Conservation (phyloP, 305 asterid genomes). For the Fraxinus angustifolia region DNA sequence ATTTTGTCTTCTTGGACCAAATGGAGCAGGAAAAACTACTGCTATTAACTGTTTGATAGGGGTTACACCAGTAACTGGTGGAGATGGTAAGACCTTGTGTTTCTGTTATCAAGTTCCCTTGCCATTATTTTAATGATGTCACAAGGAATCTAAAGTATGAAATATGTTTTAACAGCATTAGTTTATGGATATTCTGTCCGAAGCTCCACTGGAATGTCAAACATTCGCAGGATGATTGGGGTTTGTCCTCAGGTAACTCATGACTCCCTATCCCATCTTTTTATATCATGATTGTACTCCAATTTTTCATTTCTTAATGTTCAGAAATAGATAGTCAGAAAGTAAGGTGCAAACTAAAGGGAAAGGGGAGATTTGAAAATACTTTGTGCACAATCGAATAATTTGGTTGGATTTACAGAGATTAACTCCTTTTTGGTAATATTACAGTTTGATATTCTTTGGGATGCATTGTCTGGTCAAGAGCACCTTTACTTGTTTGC, state of each 20-base stretch:
- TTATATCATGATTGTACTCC: background rate
- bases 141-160: constrained; percentile 17
- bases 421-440: constrained; percentile 25
- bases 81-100: constrained; percentile 68
- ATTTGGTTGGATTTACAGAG: constrained; percentile 1
- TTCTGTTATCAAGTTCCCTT: constrained; percentile 7
- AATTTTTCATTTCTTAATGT: constrained; percentile 16
- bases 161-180: constrained; percentile 55
- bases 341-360: constrained; percentile 1
- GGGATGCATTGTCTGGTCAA: constrained; percentile 86
- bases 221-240: constrained; percentile 78
- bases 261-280: constrained; percentile 8
- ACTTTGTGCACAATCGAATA: background rate
- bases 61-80: constrained; percentile 76
- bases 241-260: constrained; percentile 84
- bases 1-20: constrained; percentile 91
- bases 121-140: constrained; percentile 8
- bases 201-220: constrained; percentile 72
- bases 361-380: constrained; percentile 6
- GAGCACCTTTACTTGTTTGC: constrained; percentile 91
- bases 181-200: constrained; percentile 75
- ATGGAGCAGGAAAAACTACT: constrained; percentile 98
- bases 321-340: background rate
- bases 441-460: constrained; percentile 79
- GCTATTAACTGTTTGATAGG: constrained; percentile 89